Conservation (phyloP, 805 yeast species). For the Metahyphopichia silvanorum region DNA sequence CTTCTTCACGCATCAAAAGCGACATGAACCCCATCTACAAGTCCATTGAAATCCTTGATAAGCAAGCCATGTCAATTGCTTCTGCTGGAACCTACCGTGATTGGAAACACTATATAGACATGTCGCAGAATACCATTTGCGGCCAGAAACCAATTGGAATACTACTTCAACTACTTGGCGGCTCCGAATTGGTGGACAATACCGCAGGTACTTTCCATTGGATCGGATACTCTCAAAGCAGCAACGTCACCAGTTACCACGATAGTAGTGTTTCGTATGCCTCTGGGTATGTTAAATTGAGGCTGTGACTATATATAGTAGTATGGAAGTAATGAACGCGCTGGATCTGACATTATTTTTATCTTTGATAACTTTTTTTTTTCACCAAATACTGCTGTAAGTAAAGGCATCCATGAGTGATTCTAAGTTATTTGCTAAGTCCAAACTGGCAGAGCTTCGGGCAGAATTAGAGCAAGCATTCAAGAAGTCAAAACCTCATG, state of each 20-base stretch:
- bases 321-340: neutral
- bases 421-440: constrained; percentile 35
- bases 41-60: constrained; percentile 74
- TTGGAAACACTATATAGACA: constrained; percentile 66
- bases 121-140: constrained; percentile 87
- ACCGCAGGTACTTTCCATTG: constrained; percentile 49
- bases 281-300: constrained; percentile 54
- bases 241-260: constrained; percentile 36
- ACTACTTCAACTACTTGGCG: constrained; percentile 53
- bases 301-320: neutral
- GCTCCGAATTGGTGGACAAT: constrained; percentile 6
- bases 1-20: constrained; percentile 4
- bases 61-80: constrained; percentile 61
- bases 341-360: too few species aligned
- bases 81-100: constrained; percentile 49
- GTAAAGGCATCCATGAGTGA: too few species aligned
- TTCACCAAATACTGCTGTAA: too few species aligned
- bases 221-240: constrained; percentile 81
- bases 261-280: constrained; percentile 94
- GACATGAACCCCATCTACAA: constrained; percentile 52
- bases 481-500: constrained; percentile 39
- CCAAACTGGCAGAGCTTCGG: constrained; percentile 36
- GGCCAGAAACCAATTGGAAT: constrained; percentile 83
- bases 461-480: constrained; percentile 42
- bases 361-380: too few species aligned